Evolutionary conservation across 1,284 basidiomycete species (phyloP).

Genomic region (Cutaneotrichosporon dermatis): DNA sequence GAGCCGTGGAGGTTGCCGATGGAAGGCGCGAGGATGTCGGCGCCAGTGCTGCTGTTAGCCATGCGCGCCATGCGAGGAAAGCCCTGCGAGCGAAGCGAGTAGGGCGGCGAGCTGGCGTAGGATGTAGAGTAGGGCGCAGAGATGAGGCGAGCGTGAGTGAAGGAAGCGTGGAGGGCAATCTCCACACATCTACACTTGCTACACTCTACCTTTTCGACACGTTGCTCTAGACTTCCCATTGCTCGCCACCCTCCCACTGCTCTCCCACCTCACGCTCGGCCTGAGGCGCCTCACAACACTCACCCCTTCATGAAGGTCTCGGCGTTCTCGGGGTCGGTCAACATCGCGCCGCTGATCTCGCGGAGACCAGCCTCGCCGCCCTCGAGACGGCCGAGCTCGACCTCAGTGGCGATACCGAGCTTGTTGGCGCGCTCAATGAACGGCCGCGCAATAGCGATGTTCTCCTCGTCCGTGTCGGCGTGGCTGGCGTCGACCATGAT

Average conservation of each 20-base stretch:
- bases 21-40: conserved; percentile 50
- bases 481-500: conserved; percentile 51
- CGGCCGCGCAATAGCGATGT: conserved; percentile 45
- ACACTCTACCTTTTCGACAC: too few relatives aligned
- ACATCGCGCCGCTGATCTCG: conserved; percentile 49
- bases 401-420: conserved; percentile 50
- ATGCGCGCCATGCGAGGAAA: too few relatives aligned
- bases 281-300: conserved; percentile 8
- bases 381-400: conserved; percentile 51
- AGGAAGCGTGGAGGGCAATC: too few relatives aligned
- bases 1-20: conserved; percentile 52
- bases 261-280: too few relatives aligned
- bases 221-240: too few relatives aligned
- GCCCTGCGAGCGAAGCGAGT: too few relatives aligned
- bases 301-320: conserved; percentile 46
- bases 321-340: conserved; percentile 50
- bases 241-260: too few relatives aligned
- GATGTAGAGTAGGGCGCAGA: too few relatives aligned
- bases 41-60: conserved; percentile 36
- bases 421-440: conserved; percentile 42
- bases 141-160: too few relatives aligned
- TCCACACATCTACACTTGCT: too few relatives aligned
- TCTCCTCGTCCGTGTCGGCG: conserved; percentile 49
- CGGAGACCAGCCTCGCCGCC: conserved; percentile 52
- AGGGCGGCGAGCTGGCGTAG: too few relatives aligned